Evolutionary conservation across 2,329 filamentous ascomycete species (phyloP).

Genomic region (Aspergillus sp.): DNA sequence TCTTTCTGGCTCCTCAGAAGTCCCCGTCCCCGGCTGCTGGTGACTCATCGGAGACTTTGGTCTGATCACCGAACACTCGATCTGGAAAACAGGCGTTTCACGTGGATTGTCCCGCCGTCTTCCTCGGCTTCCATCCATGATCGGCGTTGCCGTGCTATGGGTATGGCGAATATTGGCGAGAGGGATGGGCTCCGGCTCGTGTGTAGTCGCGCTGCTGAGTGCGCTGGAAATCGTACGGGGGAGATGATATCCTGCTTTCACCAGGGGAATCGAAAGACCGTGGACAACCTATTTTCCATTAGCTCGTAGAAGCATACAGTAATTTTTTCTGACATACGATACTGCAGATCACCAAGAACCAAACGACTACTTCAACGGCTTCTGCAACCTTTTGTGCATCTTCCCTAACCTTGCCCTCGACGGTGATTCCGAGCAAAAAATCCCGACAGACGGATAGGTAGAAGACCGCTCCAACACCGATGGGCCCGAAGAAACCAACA

Average conservation of each 20-base stretch:
- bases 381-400: constrained; percentile 64
- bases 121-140: constrained; percentile 13
- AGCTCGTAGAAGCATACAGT: neutral
- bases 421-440: constrained; percentile 56
- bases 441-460: constrained; percentile 78
- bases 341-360: constrained; percentile 79
- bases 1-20: constrained; percentile 25
- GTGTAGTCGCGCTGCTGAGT: constrained; percentile 36
- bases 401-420: constrained; percentile 53
- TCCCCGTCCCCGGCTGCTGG: constrained; percentile 15
- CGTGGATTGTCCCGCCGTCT: constrained; percentile 18
- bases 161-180: constrained; percentile 21
- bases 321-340: constrained; percentile 48
- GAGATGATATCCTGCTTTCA: constrained; percentile 42
- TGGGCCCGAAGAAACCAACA: constrained; percentile 87
- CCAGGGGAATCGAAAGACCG: constrained; percentile 70
- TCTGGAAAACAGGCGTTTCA: constrained; percentile 18
- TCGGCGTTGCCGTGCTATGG: constrained; percentile 29
- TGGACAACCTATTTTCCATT: constrained; percentile 57
- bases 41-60: constrained; percentile 11
- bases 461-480: constrained; percentile 84
- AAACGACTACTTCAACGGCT: constrained; percentile 65
- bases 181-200: constrained; percentile 22
- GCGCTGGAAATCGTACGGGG: constrained; percentile 40
- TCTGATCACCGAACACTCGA: constrained; percentile 21